phyloP scores from a whole-genome alignment of 2,329 filamentous ascomycete genomes.

The Fusarium papillatum region DNA sequence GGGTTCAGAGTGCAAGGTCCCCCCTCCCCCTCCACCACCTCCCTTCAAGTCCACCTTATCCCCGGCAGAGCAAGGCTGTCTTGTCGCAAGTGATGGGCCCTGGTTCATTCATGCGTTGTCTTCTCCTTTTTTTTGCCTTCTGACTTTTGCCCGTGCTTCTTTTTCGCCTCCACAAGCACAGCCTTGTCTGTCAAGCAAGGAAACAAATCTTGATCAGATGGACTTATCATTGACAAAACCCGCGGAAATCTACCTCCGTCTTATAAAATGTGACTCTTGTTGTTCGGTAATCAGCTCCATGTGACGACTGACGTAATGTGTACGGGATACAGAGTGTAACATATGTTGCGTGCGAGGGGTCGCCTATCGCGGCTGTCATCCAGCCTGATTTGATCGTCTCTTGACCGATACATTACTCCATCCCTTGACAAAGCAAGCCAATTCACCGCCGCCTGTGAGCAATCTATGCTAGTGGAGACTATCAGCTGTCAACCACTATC shows the following conservation, averaged over 20 bases:
- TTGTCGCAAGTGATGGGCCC: background rate
- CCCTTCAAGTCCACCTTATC: slow-evolving; percentile 13
- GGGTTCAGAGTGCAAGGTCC: background rate
- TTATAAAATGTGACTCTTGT: background rate
- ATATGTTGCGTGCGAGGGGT: background rate
- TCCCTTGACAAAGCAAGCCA: background rate
- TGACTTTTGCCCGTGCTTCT: background rate
- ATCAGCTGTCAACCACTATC: background rate
- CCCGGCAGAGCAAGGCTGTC: background rate
- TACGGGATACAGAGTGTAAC: background rate
- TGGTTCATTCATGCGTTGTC: slow-evolving; percentile 6
- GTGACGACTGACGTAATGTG: slow-evolving; percentile 11
- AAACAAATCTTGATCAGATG: background rate
- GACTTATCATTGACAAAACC: background rate
- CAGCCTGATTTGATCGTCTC: background rate
- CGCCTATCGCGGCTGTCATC: slow-evolving; percentile 12
- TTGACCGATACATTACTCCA: slow-evolving; percentile 1
- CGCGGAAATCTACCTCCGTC: slow-evolving; percentile 4
- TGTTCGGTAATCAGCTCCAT: background rate
- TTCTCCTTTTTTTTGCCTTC: background rate
- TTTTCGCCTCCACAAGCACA: background rate
- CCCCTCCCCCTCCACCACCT: background rate
- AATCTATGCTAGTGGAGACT: background rate
- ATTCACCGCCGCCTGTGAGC: slow-evolving; percentile 3
- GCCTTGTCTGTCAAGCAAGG: slow-evolving; percentile 8